Evolutionary conservation across 371 early-diverging fungal species (phyloP).

Genomic region (Rhizopus stolonifer): DNA sequence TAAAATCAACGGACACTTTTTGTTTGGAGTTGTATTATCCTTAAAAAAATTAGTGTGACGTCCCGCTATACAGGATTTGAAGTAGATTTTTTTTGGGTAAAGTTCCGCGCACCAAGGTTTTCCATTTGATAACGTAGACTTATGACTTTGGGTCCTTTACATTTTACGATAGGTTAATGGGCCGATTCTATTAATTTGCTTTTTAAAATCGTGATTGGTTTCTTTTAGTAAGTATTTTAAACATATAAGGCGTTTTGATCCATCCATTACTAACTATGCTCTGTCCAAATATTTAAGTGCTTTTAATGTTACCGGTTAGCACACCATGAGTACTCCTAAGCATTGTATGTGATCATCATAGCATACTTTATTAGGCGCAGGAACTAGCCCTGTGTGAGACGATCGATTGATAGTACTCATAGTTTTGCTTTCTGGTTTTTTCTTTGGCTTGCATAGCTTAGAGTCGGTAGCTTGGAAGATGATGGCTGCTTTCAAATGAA

Average conservation of each 20-base stretch:
- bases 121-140: too few relatives aligned
- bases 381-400: slow-evolving; percentile 19
- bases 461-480: slow-evolving; percentile 8
- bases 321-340: slow-evolving; percentile 16
- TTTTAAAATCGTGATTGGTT: slow-evolving; percentile 3
- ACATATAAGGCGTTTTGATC: slow-evolving; percentile 1
- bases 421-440: neutral
- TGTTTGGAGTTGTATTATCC: too few relatives aligned
- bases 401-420: slow-evolving; percentile 1
- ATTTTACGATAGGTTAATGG: slow-evolving; percentile 6
- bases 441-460: slow-evolving; percentile 11
- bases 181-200: slow-evolving; percentile 8
- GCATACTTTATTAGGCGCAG: slow-evolving; percentile 14
- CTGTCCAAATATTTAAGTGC: slow-evolving; percentile 11
- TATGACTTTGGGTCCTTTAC: too few relatives aligned
- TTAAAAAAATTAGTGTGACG: too few relatives aligned
- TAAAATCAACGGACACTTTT: too few relatives aligned
- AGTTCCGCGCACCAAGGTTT: neutral
- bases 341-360: slow-evolving; percentile 14
- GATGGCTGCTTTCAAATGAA: slow-evolving; percentile 7
- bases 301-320: slow-evolving; percentile 8
- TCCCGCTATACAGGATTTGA: too few relatives aligned
- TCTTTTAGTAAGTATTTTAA: neutral
- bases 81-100: neutral
- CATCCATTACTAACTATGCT: slow-evolving; percentile 10